Evolutionary conservation across 768 basidiomycete genomes (phyloP), one percentile per base, ranked within the genome.

Genomic region (Saitozyma podzolica): DNA sequence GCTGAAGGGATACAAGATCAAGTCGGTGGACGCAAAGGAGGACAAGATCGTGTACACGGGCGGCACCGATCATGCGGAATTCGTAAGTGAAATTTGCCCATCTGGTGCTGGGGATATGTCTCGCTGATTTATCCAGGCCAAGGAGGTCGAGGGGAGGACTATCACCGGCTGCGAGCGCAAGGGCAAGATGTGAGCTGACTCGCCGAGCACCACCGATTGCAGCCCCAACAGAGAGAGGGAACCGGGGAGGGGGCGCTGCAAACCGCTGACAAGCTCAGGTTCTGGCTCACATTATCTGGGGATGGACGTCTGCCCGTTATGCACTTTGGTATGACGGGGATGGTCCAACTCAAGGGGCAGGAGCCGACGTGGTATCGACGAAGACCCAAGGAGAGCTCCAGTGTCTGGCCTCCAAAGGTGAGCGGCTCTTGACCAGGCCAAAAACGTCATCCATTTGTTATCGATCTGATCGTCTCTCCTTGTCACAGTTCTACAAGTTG

Each of bases 271-370:
- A 40, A 37, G 17, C 14, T 39, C 61, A 78, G 77, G 6, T 81
- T 81, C 67, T 91, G 87, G 68, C 75, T 91, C 10, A 82, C 83
- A 50, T 82, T 91, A 3, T 83, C 85, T 40, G 88, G 88, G 8
- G 62, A 80, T 13, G 89, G 88, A 0, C 82, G 81, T 69, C 75
- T 84, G 65, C 89, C 89, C 4, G 86, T 90, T 3, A 78, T 90
- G 53, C 89, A 91, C 73, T 89, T 91, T 67, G 90, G 89, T 2
- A 91, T 91, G 90, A 90, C 89, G 1, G 89, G 89, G n/a, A 88
- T 86, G 85, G 81, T 91, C 41, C 86, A 88, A 72, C 56, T 77
- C 11, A 74, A 77, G 64, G 78, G 78, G 0, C 64, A 68, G 50
- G 78, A 79, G 66, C 78, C 78, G 11, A 75, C 73, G 41, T 79